These are phyloP conservation scores for Nakazawaea holstii DNA, from an alignment of 805 yeast species.

Conservation along the genomic window DNA sequence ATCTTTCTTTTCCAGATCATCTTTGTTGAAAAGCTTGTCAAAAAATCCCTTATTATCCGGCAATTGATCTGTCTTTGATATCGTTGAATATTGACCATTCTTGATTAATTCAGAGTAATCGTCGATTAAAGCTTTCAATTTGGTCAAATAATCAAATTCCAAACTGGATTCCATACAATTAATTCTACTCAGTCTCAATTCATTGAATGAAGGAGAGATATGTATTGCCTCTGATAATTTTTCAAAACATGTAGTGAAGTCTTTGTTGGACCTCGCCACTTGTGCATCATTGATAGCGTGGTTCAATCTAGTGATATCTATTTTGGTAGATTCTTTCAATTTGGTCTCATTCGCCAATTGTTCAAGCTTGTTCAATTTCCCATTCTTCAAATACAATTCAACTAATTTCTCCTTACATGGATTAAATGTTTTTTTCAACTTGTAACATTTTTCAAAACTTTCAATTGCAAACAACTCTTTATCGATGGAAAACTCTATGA, in stretches of 20 bases:
- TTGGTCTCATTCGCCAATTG: constrained; percentile 5
- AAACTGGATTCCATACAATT: constrained; percentile 19
- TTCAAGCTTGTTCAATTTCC: constrained; percentile 36
- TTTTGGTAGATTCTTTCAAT: constrained; percentile 12
- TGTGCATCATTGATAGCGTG: constrained; percentile 1
- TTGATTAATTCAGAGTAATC: constrained; percentile 18
- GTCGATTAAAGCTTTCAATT: constrained; percentile 17
- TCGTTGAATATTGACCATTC: constrained; percentile 6
- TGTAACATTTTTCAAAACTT: constrained; percentile 44
- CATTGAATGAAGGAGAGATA: constrained; percentile 38
- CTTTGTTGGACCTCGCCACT: constrained; percentile 10
- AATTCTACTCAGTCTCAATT: constrained; percentile 28
- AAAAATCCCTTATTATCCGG: constrained; percentile 13
- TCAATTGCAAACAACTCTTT: constrained; percentile 47
- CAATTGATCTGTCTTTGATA: constrained; percentile 4
- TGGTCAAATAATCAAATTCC: constrained; percentile 15
- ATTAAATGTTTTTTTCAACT: constrained; percentile 27
- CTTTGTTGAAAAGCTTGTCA: neutral
- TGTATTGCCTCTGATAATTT: constrained; percentile 28
- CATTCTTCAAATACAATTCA: constrained; percentile 47
- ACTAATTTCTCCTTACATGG: constrained; percentile 46
- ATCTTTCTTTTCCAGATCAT: neutral
- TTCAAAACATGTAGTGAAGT: constrained; percentile 23
- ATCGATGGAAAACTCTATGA: constrained; percentile 53
- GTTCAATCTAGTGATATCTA: constrained; percentile 16